phyloP scores from a whole-genome alignment of 306 rosid genomes.

The Dalbergia oliveri region DNA sequence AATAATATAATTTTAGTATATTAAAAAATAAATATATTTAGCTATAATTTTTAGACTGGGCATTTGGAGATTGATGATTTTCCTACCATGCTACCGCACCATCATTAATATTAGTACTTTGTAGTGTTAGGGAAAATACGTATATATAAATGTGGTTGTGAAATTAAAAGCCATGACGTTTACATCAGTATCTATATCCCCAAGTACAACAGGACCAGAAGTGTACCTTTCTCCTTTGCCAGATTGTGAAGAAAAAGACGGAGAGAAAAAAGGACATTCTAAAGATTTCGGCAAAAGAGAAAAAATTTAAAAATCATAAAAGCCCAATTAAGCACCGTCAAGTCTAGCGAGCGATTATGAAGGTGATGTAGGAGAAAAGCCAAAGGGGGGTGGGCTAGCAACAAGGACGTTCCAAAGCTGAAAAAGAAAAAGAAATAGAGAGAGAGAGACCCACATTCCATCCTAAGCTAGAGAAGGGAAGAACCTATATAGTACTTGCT shows the following conservation, averaged over 20 bases:
- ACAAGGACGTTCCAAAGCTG: slow-evolving; percentile 54
- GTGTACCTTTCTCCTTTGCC: slow-evolving; percentile 51
- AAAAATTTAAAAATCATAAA: neutral
- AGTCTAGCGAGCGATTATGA: slow-evolving; percentile 21
- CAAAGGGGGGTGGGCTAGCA: slow-evolving; percentile 8
- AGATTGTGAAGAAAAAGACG: slow-evolving; percentile 58
- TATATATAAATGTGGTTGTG: slow-evolving; percentile 36
- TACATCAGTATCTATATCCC: slow-evolving; percentile 39
- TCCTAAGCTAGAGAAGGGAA: slow-evolving; percentile 33
- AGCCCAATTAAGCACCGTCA: slow-evolving; percentile 39
- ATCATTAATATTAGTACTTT: slow-evolving; percentile 4
- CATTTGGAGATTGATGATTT: no score
- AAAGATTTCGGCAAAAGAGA: neutral
- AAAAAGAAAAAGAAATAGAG: slow-evolving; percentile 55
- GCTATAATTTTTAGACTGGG: no score
- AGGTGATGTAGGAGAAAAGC: slow-evolving; percentile 37
- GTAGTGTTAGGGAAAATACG: slow-evolving; percentile 8
- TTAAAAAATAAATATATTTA: no score
- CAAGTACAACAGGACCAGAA: slow-evolving; percentile 51
- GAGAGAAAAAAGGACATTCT: slow-evolving; percentile 35
- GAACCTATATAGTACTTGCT: slow-evolving; percentile 38
- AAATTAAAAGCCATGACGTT: slow-evolving; percentile 41
- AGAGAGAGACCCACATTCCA: slow-evolving; percentile 46
- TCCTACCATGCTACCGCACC: neutral
- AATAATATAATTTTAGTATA: no score